phyloP scores from a whole-genome alignment of 345 rosid genomes.

The Zanthoxylum bungeanum region DNA sequence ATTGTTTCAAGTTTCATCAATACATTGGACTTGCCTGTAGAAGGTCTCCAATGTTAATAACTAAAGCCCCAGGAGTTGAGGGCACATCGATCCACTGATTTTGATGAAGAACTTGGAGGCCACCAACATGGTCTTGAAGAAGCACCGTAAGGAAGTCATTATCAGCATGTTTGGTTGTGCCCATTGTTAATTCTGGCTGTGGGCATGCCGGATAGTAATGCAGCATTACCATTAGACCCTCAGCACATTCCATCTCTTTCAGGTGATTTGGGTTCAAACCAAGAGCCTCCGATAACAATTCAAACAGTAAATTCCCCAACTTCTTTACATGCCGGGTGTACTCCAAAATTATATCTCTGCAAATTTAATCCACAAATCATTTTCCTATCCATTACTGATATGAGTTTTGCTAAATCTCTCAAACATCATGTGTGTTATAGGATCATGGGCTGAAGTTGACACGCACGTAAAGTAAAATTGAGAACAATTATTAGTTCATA shows the following conservation, averaged over 20 bases:
- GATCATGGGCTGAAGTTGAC: no score
- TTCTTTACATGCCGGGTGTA: conserved; percentile 32
- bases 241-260: conserved; percentile 32
- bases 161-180: conserved; percentile 45
- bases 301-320: conserved; percentile 33
- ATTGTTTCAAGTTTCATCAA: no score
- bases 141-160: conserved; percentile 49
- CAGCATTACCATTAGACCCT: conserved; percentile 34
- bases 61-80: conserved; percentile 15
- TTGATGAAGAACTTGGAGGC: conserved; percentile 24
- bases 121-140: conserved; percentile 28
- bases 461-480: no score
- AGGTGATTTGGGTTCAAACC: conserved; percentile 41
- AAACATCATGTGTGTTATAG: no score
- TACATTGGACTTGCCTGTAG: conserved; percentile 24
- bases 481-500: no score
- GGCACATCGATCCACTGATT: conserved; percentile 26
- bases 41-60: conserved; percentile 25
- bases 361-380: neutral
- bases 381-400: neutral
- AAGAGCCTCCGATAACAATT: conserved; percentile 55
- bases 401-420: no score
- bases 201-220: conserved; percentile 67
- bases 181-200: conserved; percentile 50
- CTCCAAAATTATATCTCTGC: conserved; percentile 40